phyloP scores from a whole-genome alignment of 2,329 filamentous ascomycete species.

The Arthrocladium fulminans region DNA sequence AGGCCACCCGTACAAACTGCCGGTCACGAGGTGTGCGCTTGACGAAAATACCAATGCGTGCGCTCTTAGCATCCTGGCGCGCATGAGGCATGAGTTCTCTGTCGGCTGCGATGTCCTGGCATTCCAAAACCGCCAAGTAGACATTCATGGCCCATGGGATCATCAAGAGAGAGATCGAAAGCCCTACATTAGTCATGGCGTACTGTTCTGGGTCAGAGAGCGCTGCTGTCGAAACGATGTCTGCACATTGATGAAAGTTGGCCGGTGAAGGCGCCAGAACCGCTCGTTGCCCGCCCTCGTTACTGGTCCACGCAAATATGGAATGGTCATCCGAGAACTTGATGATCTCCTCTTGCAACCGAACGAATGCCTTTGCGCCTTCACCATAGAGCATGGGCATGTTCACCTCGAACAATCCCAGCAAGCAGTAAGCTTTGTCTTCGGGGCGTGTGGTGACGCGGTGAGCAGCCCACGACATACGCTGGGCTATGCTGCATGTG shows the following conservation, averaged over 20 bases:
- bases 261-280: not conserved
- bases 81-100: no score
- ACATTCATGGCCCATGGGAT: not conserved
- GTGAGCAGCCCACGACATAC: slow-evolving; percentile 33
- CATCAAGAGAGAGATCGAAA: not conserved
- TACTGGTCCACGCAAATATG: not conserved
- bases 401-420: slow-evolving; percentile 37
- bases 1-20: no score
- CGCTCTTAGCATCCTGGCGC: no score
- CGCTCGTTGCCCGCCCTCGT: no score
- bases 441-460: slow-evolving; percentile 29
- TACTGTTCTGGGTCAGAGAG: not conserved
- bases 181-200: not conserved
- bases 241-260: not conserved
- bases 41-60: no score
- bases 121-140: not conserved
- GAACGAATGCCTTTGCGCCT: slow-evolving; percentile 16
- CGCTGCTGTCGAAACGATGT: not conserved
- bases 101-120: no score
- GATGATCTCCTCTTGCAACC: slow-evolving; percentile 17
- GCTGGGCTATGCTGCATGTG: not conserved
- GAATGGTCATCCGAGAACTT: not conserved
- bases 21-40: no score
- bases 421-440: slow-evolving; percentile 36
- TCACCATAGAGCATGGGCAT: slow-evolving; percentile 26